A percentile compares a stretch with the other conserved stretches of the same genome.
Conservation (phyloP, 2,329 filamentous ascomycete genomes). For the Microdochium trichocladiopsis region DNA sequence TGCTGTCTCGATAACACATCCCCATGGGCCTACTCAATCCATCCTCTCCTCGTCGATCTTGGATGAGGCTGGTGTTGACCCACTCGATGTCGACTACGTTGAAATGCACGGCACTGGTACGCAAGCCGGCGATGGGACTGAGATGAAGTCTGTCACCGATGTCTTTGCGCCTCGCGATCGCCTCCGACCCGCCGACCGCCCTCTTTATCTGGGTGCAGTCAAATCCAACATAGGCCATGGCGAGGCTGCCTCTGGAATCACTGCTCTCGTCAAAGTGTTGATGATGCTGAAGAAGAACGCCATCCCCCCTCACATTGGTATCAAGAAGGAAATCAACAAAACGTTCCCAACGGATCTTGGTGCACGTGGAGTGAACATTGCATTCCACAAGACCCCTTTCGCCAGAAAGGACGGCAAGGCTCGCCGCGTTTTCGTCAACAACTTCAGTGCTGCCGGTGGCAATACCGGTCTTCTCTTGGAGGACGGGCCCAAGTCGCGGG, state of each 20-base stretch:
- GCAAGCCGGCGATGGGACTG: slow-evolving; percentile 74
- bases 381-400: slow-evolving; percentile 45
- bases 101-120: slow-evolving; percentile 90
- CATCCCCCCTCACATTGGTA: slow-evolving; percentile 61
- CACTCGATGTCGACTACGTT: slow-evolving; percentile 72
- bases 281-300: slow-evolving; percentile 56
- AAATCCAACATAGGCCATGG: slow-evolving; percentile 61
- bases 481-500: slow-evolving; percentile 40
- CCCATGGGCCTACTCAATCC: slow-evolving; percentile 71
- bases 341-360: slow-evolving; percentile 50
- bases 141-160: slow-evolving; percentile 69
- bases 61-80: slow-evolving; percentile 66
- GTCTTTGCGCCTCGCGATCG: slow-evolving; percentile 40
- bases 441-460: slow-evolving; percentile 65
- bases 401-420: slow-evolving; percentile 37
- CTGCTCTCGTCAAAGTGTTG: slow-evolving; percentile 57
- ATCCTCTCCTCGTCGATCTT: slow-evolving; percentile 64
- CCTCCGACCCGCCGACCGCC: slow-evolving; percentile 38
- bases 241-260: slow-evolving; percentile 54
- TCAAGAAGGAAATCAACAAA: slow-evolving; percentile 57
- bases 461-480: slow-evolving; percentile 63
- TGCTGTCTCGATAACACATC: slow-evolving; percentile 76
- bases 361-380: slow-evolving; percentile 52
- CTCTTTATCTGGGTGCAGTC: slow-evolving; percentile 54
- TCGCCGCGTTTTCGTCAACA: slow-evolving; percentile 52